Base-by-base conservation (phyloP, 2,329 filamentous ascomycete genomes). In the Pseudocercospora crystallina region DNA sequence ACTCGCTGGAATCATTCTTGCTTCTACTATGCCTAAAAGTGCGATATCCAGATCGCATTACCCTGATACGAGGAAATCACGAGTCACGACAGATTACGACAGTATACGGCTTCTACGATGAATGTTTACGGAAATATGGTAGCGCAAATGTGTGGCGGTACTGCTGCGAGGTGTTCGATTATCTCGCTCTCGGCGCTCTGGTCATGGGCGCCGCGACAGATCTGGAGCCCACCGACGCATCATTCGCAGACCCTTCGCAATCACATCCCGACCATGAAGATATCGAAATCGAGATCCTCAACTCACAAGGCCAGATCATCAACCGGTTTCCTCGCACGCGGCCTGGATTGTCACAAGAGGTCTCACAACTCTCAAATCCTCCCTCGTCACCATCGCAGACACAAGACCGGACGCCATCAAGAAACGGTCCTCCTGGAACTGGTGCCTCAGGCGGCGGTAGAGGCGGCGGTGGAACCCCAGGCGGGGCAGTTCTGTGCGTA, bases 91-190 rank as follows among this genome's bases (percentile, higher is more conserved):
- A 97, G 71, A 97, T 97, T 60, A 97, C 92, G 15, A 95, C 90
- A 5, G 92, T 97, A 11, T 97, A 97, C 69, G 92, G 92, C 56
- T 97, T 97, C 76, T 97, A 97, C 75, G 92, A 97, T 67, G 92
- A 97, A 74, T 97, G 92, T 66, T 79, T 96, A 57, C 81, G 92
- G 47, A 97, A 97, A 73, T 97, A 97, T 66, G 92, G 92, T 54
- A 95, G 87, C 67, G 91, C 92, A 33, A 97, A 96, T 64, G 92
- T 97, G 1, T 97, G 92, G 92, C 82, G 89, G 47, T 76, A 96
- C 68, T 99, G 91, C 76, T 96, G 91, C 73, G 94, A 99, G 65
- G 88, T 97, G 3, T 99, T 99, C 68, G 92, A 99, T 73, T 97
- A 96, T 70, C 83, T 99, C 15, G 90, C 91, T 5, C 82, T 96